Percentiles rank a stretch among this genome's conserved stretches.
Evolutionary conservation across 1,139 yeast species (phyloP).

Genomic region (Diutina catenulata): DNA sequence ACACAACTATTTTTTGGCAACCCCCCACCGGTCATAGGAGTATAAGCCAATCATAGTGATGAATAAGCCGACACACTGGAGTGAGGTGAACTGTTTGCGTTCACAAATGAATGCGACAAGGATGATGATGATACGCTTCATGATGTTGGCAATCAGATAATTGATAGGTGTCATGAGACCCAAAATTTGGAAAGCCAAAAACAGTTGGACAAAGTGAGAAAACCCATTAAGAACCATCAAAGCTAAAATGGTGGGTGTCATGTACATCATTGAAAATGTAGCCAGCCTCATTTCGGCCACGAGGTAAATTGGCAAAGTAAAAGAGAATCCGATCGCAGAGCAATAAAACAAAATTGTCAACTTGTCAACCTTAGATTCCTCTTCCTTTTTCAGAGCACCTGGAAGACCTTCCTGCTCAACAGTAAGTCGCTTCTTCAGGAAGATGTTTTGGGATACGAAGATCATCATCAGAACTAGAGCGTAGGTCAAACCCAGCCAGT

Average conservation of each 20-base stretch:
- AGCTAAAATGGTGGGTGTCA: constrained; percentile 20
- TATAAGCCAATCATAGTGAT: constrained; percentile 58
- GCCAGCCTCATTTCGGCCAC: constrained; percentile 45
- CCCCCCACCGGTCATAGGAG: constrained; percentile 72
- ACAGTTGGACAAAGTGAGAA: constrained; percentile 75
- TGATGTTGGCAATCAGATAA: constrained; percentile 80
- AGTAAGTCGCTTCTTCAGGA: constrained; percentile 75
- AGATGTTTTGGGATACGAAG: constrained; percentile 85
- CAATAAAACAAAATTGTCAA: constrained; percentile 76
- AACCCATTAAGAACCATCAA: constrained; percentile 53
- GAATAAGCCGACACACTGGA: constrained; percentile 58
- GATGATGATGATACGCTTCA: constrained; percentile 81
- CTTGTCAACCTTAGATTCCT: constrained; percentile 54
- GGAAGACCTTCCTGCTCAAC: constrained; percentile 7
- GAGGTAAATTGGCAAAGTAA: constrained; percentile 72
- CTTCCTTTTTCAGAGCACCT: constrained; percentile 9
- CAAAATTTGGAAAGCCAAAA: constrained; percentile 80
- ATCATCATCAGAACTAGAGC: constrained; percentile 77
- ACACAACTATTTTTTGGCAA: constrained; percentile 7
- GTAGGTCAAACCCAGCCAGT: constrained; percentile 53
- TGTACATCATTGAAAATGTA: constrained; percentile 19
- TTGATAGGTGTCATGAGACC: constrained; percentile 82
- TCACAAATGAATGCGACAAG: constrained; percentile 73
- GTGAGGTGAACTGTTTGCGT: constrained; percentile 38
- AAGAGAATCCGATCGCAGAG: constrained; percentile 63